Conservation (phyloP, 495 filamentous ascomycete species). For the Penicillium waksmanii region DNA sequence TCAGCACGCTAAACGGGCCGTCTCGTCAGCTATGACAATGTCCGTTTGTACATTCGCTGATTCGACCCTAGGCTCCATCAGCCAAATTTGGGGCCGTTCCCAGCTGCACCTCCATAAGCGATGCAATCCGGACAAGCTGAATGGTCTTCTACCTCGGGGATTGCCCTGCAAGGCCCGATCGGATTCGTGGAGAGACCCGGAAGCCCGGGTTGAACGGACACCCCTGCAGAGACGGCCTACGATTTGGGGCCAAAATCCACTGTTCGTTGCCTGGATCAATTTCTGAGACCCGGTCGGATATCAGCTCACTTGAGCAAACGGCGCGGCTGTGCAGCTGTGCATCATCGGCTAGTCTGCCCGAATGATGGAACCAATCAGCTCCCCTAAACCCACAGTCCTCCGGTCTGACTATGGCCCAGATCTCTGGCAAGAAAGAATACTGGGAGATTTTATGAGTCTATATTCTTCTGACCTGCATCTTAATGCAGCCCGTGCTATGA, state of each 20-base stretch:
- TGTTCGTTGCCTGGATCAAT: slow-evolving; percentile 11
- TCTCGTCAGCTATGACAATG: background rate
- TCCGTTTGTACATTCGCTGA: background rate
- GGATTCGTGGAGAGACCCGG: background rate
- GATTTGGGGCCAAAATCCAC: background rate
- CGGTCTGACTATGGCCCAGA: background rate
- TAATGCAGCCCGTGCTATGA: background rate
- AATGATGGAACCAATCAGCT: slow-evolving; percentile 21
- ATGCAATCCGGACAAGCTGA: background rate
- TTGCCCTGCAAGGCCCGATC: background rate
- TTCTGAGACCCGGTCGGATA: slow-evolving; percentile 4
- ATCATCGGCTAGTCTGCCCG: slow-evolving; percentile 16
- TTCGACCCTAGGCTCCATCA: background rate
- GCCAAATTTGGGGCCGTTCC: background rate
- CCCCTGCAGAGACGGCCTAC: background rate
- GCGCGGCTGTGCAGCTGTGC: background rate
- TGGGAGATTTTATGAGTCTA: background rate
- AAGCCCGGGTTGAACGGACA: background rate
- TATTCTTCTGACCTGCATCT: background rate
- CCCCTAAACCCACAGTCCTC: background rate
- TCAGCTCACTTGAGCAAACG: slow-evolving; percentile 14
- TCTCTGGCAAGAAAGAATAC: background rate
- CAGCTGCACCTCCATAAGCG: background rate
- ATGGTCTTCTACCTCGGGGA: background rate
- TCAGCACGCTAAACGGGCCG: slow-evolving; percentile 6